Evolutionary conservation across 768 basidiomycete species (phyloP).

Genomic region (Podaxis mareebaensis): DNA sequence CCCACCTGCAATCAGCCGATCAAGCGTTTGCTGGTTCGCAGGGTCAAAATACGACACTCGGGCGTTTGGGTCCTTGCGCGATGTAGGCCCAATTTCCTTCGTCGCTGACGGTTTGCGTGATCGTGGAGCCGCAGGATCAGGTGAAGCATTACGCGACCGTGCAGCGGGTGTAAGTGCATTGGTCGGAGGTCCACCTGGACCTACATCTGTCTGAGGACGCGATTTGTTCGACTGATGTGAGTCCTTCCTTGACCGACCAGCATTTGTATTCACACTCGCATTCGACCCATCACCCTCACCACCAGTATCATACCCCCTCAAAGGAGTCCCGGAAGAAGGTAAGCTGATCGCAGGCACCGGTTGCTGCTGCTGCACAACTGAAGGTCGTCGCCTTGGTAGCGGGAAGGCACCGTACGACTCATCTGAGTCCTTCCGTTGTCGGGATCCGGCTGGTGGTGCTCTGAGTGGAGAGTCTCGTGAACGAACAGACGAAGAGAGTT

Average conservation of each 20-base stretch:
- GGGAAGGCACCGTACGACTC: constrained; percentile 39
- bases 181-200: background rate
- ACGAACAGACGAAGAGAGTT: constrained; percentile 22
- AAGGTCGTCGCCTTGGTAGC: constrained; percentile 21
- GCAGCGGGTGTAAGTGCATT: constrained; percentile 25
- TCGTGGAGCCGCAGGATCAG: constrained; percentile 27
- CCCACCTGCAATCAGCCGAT: constrained; percentile 61
- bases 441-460: constrained; percentile 27
- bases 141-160: constrained; percentile 21
- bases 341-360: constrained; percentile 4
- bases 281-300: background rate
- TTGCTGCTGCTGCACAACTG: constrained; percentile 21
- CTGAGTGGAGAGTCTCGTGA: constrained; percentile 23
- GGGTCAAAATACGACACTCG: constrained; percentile 85
- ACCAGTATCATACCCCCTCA: background rate
- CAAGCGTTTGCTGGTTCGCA: constrained; percentile 69
- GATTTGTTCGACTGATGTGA: constrained; percentile 4
- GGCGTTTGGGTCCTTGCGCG: constrained; percentile 63
- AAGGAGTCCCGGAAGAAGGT: background rate
- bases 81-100: constrained; percentile 30
- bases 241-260: constrained; percentile 9
- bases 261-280: background rate
- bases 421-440: constrained; percentile 42
- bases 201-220: background rate
- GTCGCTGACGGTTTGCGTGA: constrained; percentile 26